Base-by-base conservation (phyloP, 768 basidiomycete species). In the Xanthoconium stramineum region DNA sequence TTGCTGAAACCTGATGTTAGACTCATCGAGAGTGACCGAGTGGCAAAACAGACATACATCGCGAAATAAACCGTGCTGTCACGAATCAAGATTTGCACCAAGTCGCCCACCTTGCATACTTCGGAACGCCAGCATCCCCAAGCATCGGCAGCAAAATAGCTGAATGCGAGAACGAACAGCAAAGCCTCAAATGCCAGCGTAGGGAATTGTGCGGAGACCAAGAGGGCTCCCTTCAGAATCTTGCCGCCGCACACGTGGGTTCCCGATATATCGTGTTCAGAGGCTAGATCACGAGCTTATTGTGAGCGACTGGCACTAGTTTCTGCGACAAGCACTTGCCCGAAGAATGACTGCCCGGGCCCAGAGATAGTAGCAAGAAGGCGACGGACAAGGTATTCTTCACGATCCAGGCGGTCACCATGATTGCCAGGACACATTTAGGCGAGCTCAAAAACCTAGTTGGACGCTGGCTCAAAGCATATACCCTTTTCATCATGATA, bases 401-500 rank as follows among this genome's bases (percentile, higher is more conserved):
- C 15, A 38, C 50, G 8, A 65, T 24, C 14, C 52, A 61, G 7
- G 48, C 33, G 3, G 35, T 20, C 17, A 52, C 20, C 53, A 65
- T 61, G 13, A 15, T 20, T 5, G 12, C 43, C 17, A 53, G 30
- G 12, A 65, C 50, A 51, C 7, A 55, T 30, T 48, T 64, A 7
- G 54, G 19, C 0, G 54, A 50, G n/a, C 17, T 50, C n/a, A 64
- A 28, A 7, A 61, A 56, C 35, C 43, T n/a, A 3, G 29, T 37
- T 8, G 57, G 42, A 30, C n/a, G 32, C 15, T 8, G 14, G 42
- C 63, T 65, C 19, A 65, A 29, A 11, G 49, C 60, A 3, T 58
- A 17, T 57, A 65, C 35, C 44, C 64, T 59, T 44, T 47, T 65
- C 42, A 65, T 65, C 64, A 65, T 54, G 47, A 65, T 60, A 11